Evolutionary conservation across 352 stramenopile species (phyloP), one percentile per base, ranked within the genome.

Genomic region (Globisporangium alternatum): DNA sequence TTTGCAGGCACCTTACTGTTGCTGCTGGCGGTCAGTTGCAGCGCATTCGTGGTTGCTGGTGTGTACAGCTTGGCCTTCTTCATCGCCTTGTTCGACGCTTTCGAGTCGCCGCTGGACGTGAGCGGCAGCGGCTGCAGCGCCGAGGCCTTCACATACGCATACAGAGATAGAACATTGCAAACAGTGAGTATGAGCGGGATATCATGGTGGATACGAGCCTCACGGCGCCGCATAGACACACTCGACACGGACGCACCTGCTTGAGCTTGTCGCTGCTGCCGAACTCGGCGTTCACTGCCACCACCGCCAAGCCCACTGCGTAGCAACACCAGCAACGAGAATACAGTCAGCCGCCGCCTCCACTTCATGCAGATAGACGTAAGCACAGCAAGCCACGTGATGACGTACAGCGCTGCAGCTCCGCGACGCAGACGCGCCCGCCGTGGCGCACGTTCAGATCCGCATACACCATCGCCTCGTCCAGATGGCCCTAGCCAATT

Each of bases 11-110:
- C 62, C 3, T 62, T 54, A 25, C 57, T 62, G 17, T 15, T 55
- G 30, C 52, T 15, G 30, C 52, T 15, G n/a, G 67, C 56, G 44
- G 76, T 70, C n/a, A 87, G 60, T 30, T 80, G 77, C 54, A 91
- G 55, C 6, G 69, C 72, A 45, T 80, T 83, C 28, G 64, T 56
- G 2, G 78, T 30, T 3, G 66, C 66, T 33, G 79, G 60, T 0
- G 80, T 80, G 67, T 90, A 91, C 12, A 80, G 68, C 60, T 89
- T 90, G 54, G 77, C 71, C 56, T 86, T 92, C 69, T 91, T 91
- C n/a, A 66, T 56, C 30, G 64, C 60, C 47, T 86, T 90, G 45
- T 68, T 53, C 5, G 39, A 48, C 15, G 52, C 44, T 31, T 56
- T 37, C 44, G 41, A 49, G 47, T 15, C 35, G 62, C 45, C 70